Percentiles rank a stretch among this genome's conserved stretches.
Evolutionary conservation across 2,329 filamentous ascomycete genomes (phyloP).

Genomic region (Aspergillus transmontanensis): DNA sequence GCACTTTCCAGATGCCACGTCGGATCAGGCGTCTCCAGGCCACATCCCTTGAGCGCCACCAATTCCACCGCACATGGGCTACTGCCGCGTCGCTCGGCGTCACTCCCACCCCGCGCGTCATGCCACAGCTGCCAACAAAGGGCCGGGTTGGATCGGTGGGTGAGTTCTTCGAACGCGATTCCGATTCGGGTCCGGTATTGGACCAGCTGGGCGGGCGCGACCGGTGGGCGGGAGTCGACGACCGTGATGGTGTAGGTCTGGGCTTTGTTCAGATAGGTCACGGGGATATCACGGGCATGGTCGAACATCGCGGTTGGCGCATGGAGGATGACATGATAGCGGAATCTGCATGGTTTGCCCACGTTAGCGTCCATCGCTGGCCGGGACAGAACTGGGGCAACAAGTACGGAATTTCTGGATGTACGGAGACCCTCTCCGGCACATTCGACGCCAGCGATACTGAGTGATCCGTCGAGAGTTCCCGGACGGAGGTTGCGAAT

Average conservation of each 20-base stretch:
- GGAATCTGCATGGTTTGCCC: background rate
- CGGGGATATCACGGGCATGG: constrained; percentile 80
- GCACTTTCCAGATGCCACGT: background rate
- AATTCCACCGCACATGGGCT: background rate
- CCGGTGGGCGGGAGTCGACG: constrained; percentile 68
- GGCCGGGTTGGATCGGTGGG: constrained; percentile 76
- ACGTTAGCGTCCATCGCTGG: background rate
- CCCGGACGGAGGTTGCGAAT: background rate
- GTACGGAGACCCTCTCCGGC: background rate
- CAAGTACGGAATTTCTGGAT: background rate
- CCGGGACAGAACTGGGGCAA: background rate
- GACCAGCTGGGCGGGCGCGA: constrained; percentile 60
- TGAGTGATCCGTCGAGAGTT: background rate
- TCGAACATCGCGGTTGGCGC: constrained; percentile 91
- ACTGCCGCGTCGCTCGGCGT: constrained; percentile 76
- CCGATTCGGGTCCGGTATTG: constrained; percentile 84
- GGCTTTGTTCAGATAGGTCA: constrained; percentile 98
- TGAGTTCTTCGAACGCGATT: constrained; percentile 88
- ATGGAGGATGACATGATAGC: constrained; percentile 79
- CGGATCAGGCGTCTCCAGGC: background rate
- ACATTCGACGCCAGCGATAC: background rate
- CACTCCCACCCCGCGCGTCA: constrained; percentile 84
- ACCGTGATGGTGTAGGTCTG: constrained; percentile 86
- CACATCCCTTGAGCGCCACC: background rate
- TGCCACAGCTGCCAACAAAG: constrained; percentile 88